A percentile compares a stretch with the other conserved stretches of the same genome.
phyloP scores from a whole-genome alignment of 208 protist genomes.

The Leishmania braziliensis region DNA sequence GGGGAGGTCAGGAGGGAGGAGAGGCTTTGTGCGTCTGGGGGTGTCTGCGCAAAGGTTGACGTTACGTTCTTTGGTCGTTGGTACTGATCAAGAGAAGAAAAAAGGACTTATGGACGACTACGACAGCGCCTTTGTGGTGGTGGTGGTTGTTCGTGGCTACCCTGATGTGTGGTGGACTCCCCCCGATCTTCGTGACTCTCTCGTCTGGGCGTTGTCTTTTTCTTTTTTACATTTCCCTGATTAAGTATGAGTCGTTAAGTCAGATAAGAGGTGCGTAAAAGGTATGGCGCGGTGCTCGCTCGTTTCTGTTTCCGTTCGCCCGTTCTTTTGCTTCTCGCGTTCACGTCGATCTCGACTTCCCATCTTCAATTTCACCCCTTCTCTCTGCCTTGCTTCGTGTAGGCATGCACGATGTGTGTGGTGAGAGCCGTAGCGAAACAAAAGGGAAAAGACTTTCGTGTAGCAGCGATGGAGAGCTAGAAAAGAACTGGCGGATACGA shows the following conservation, averaged over 20 bases:
- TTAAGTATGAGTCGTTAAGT: background rate
- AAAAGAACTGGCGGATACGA: background rate
- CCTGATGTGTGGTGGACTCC: background rate
- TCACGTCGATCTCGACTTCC: background rate
- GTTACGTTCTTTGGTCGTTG: background rate
- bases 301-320: background rate
- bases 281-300: background rate
- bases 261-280: conserved; percentile 9
- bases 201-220: background rate
- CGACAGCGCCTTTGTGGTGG: background rate
- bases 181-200: background rate
- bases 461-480: background rate
- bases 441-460: background rate
- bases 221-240: background rate
- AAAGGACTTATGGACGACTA: background rate
- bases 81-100: background rate
- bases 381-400: background rate
- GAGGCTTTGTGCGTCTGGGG: background rate
- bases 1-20: background rate
- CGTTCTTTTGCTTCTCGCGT: background rate
- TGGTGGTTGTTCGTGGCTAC: background rate
- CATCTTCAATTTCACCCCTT: background rate
- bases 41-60: background rate
- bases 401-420: background rate
- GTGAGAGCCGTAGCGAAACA: background rate